Percentiles rank a stretch among this genome's conserved stretches.
phyloP scores from a whole-genome alignment of 805 yeast genomes.

The Saccharomyces mikatae region DNA sequence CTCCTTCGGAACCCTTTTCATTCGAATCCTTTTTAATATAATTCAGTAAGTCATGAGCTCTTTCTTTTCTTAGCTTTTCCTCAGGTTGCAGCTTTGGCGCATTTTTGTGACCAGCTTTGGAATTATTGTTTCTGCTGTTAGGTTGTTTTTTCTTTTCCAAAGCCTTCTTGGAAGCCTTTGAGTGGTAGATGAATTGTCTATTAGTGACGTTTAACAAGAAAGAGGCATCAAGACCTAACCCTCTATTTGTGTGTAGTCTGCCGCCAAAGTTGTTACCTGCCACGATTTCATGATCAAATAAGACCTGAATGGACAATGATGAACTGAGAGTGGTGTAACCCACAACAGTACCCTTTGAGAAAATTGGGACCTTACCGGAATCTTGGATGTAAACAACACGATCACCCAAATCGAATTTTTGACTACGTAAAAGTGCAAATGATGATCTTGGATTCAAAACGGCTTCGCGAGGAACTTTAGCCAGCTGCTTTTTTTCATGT shows the following conservation, averaged over 20 bases:
- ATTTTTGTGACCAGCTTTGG: conserved; percentile 1
- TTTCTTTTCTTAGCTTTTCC: conserved; percentile 27
- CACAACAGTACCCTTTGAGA: conserved; percentile 84
- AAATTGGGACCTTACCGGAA: conserved; percentile 83
- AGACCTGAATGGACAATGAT: conserved; percentile 55
- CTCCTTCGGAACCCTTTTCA: conserved; percentile 4
- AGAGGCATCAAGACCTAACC: conserved; percentile 73
- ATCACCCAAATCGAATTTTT: conserved; percentile 79
- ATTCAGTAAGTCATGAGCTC: conserved; percentile 38
- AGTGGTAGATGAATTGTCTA: conserved; percentile 68
- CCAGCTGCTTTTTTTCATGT: conserved; percentile 47
- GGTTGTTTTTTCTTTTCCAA: conserved; percentile 23
- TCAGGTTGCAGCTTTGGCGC: conserved; percentile 6
- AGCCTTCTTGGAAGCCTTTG: conserved; percentile 46
- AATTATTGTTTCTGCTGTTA: conserved; percentile 19
- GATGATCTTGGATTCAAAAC: conserved; percentile 70
- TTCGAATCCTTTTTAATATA: conserved; percentile 34
- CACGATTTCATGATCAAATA: conserved; percentile 76
- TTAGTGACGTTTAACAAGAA: conserved; percentile 69
- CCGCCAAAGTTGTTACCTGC: conserved; percentile 82
- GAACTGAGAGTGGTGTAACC: conserved; percentile 55
- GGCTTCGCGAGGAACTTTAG: conserved; percentile 79
- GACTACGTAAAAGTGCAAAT: conserved; percentile 60
- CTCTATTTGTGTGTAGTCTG: conserved; percentile 68
- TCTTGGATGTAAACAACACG: conserved; percentile 78